phyloP scores from a whole-genome alignment of 805 yeast genomes.

The Komagataella populi region DNA sequence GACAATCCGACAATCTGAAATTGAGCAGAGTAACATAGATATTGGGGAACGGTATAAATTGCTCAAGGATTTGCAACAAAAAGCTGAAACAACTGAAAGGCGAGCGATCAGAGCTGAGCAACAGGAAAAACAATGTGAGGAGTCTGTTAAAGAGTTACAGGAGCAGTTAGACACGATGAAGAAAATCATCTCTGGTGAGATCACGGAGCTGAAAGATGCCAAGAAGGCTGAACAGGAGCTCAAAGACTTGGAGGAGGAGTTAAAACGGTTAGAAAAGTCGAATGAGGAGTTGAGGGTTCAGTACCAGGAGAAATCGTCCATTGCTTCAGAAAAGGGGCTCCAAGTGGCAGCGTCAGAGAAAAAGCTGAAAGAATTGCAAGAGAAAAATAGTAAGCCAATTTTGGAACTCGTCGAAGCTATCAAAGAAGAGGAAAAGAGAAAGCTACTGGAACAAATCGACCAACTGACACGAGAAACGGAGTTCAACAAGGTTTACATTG shows the following conservation, averaged over 20 bases:
- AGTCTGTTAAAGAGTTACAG: constrained; percentile 5
- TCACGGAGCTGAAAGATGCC: constrained; percentile 3
- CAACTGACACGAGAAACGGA: constrained; percentile 8
- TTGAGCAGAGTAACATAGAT: constrained; percentile 24
- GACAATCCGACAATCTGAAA: constrained; percentile 14
- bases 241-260: constrained; percentile 5
- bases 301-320: constrained; percentile 32
- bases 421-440: constrained; percentile 7
- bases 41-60: constrained; percentile 28
- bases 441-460: constrained; percentile 2
- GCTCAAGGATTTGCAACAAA: constrained; percentile 18
- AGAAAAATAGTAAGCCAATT: constrained; percentile 21
- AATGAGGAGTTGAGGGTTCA: constrained; percentile 21
- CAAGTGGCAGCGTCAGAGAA: constrained; percentile 11
- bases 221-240: constrained; percentile 4
- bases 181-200: background rate
- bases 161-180: constrained; percentile 3
- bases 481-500: constrained; percentile 13
- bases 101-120: constrained; percentile 17
- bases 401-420: constrained; percentile 11
- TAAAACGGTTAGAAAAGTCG: constrained; percentile 6
- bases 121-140: constrained; percentile 13
- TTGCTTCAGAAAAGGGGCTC: constrained; percentile 30
- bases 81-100: constrained; percentile 14
- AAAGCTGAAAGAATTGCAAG: constrained; percentile 12